Percentiles rank a stretch among this genome's conserved stretches.
These are phyloP conservation scores for Cryptosporidium ryanae DNA, from an alignment of 169 alveolate species.

Conservation along the genomic window DNA sequence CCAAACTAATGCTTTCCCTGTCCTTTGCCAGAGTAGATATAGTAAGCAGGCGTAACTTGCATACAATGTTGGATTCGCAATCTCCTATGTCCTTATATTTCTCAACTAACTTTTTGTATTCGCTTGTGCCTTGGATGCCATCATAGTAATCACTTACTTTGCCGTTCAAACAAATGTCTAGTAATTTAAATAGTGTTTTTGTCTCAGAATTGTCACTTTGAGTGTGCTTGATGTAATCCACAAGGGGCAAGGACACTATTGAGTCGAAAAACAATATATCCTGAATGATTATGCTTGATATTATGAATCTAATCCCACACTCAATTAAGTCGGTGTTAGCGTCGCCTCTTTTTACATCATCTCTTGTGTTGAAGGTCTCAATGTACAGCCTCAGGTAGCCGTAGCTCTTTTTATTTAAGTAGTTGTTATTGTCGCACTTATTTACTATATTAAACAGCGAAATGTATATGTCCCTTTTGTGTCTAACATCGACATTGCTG, in stretches of 20 bases:
- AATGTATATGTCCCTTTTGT: slow-evolving; percentile 17
- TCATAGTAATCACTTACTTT: slow-evolving; percentile 50
- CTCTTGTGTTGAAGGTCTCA: slow-evolving; percentile 31
- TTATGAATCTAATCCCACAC: slow-evolving; percentile 7
- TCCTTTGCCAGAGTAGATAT: slow-evolving; percentile 48
- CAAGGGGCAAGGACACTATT: slow-evolving; percentile 21
- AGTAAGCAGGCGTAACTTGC: slow-evolving; percentile 39
- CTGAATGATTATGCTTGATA: slow-evolving; percentile 50
- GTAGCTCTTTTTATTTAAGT: slow-evolving; percentile 34
- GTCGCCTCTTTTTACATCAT: slow-evolving; percentile 9
- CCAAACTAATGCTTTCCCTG: slow-evolving; percentile 19
- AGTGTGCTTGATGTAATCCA: slow-evolving; percentile 8
- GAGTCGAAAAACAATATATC: slow-evolving; percentile 65
- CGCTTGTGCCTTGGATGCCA: slow-evolving; percentile 4
- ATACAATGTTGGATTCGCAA: slow-evolving; percentile 31
- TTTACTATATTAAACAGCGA: slow-evolving; percentile 17
- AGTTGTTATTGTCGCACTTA: background rate
- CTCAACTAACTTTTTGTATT: slow-evolving; percentile 19
- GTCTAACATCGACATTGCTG: background rate
- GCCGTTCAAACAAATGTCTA: slow-evolving; percentile 50
- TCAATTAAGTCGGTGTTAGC: slow-evolving; percentile 1
- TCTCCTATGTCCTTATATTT: background rate
- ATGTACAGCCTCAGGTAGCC: slow-evolving; percentile 19
- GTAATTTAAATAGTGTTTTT: slow-evolving; percentile 4
- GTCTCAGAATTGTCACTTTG: slow-evolving; percentile 1